Conservation (phyloP, 2,329 filamentous ascomycete genomes). For the Leptographium wingfieldii region DNA sequence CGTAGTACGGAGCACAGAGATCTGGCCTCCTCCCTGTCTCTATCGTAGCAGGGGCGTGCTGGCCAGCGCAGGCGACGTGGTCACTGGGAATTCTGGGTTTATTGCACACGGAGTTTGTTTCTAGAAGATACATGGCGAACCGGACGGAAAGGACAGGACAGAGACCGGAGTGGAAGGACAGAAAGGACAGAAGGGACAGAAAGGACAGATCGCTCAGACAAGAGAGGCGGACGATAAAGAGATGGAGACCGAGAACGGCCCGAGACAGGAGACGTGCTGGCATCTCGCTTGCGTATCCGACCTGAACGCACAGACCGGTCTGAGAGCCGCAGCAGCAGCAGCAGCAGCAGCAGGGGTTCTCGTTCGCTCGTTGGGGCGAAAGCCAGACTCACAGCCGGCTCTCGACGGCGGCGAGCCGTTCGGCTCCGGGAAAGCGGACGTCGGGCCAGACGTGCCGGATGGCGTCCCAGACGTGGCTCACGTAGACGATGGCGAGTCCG, state of each 20-base stretch:
- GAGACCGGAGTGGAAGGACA: neutral
- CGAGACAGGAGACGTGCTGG: neutral
- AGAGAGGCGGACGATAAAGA: neutral
- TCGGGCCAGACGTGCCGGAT: slow-evolving; percentile 86
- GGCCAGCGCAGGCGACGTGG: no score
- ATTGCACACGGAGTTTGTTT: no score
- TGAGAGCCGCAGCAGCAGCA: neutral
- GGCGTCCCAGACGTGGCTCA: slow-evolving; percentile 82
- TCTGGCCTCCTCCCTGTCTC: no score
- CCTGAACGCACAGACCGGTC: neutral
- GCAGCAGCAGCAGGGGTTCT: no score
- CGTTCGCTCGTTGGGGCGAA: no score
- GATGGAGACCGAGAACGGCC: neutral
- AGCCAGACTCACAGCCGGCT: slow-evolving; percentile 51
- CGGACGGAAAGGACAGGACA: neutral
- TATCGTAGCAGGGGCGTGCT: no score
- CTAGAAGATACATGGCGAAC: neutral
- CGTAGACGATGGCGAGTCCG: slow-evolving; percentile 78
- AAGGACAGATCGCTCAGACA: neutral
- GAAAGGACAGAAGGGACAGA: neutral
- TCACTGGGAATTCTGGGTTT: no score
- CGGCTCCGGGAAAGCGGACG: slow-evolving; percentile 66
- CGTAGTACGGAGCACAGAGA: no score
- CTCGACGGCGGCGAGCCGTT: slow-evolving; percentile 54
- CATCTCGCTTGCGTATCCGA: neutral